Base-by-base conservation (phyloP, 176 grass and related monocot species). In the Echinochloa phyllopogon region DNA sequence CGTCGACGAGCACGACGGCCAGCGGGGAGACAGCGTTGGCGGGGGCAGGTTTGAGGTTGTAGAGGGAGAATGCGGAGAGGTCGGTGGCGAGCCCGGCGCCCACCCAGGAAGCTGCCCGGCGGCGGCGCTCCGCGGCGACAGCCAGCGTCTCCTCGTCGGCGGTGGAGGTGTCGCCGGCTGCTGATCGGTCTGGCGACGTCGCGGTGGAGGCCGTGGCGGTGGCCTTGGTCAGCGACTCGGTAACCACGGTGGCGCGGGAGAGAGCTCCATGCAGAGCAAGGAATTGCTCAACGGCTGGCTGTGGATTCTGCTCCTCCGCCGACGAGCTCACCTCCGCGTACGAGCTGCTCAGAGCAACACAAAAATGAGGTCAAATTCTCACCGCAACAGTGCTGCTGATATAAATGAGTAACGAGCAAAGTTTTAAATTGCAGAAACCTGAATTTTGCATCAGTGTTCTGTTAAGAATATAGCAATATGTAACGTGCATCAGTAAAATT, bases 211-310 rank as follows among this genome's bases (percentile, higher is more conserved):
- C 23, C 10, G 71, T 56, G 17, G 69, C 25, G 15, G 75, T 52
- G 37, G 73, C 76, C n/a, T 90, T 87, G 52, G 64, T 77, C 29
- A 91, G 77, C 53, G 93, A 94, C 8, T 94, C 89, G 0, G 93
- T 75, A 14, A 96, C 84, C 63, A 65, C 52, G 50, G 83, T 81
- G 47, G 93, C 87, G 21, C 84, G 93, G 21, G 85, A 86, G 76
- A 96, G 84, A 15, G 87, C 72, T 40, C 87, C 90, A 40, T 96
- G 89, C 27, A 99, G 81, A 56, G 89, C 60, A n/a, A 99, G 87
- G 72, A 99, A 99, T 62, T 92, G 91, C 76, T 99, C 96, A 10
- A 99, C 96, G 4, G 93, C 88, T 39, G 78, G 88, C 74, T 91
- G 93, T 4, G 96, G 96, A 17, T 95, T 93, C 65, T 99, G 93